Base-by-base conservation (phyloP, 306 rosid species). In the Myrica gale region DNA sequence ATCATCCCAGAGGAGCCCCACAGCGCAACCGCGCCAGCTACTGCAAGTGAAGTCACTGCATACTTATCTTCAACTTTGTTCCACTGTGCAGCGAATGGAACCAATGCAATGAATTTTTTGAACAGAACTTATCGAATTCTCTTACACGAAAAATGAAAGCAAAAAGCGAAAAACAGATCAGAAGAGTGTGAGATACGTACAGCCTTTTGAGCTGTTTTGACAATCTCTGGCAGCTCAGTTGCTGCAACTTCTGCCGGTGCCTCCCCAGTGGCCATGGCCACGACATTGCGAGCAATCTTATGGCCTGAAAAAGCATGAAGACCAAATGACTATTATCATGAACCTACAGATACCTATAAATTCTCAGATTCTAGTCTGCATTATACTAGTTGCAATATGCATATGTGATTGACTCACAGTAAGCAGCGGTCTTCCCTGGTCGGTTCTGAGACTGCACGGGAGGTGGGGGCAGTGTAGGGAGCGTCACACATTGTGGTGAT, bases 261-360 rank as follows among this genome's bases (percentile, higher is more conserved):
- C 77, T 95, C 98, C 57, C 98, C 97, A 13, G 99, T 90, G 41
- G 97, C 97, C 99, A 88, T 95, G 68, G 90, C 87, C 83, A 80
- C 79, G 76, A 95, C 98, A 88, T 87, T 85, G 21, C 98, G 90
- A 54, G 87, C 87, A 76, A 89, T 9, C 83, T 90, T 92, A 6
- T 91, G 84, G 79, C 95, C 98, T 95, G 68, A 63, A 72, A 69
- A 72, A 69, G 11, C 58, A 46, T 47, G 23, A 76, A 4, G 9
- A 32, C 16, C 63, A 79, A 17, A 9, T 32, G 23, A 26, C 39
- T 19, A 9, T 58, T 32, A 69, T 3, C 32, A 5, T 45, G 48
- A 52, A 12, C 37, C 13, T 20, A 16, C 57, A 7, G 11, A 67
- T 67, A 26, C 10, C 60, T 15, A 48, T 32, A 70, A 70, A 21